Evolutionary conservation across 2,329 filamentous ascomycete genomes (phyloP).

Genomic region (Fusarium mundagurra): DNA sequence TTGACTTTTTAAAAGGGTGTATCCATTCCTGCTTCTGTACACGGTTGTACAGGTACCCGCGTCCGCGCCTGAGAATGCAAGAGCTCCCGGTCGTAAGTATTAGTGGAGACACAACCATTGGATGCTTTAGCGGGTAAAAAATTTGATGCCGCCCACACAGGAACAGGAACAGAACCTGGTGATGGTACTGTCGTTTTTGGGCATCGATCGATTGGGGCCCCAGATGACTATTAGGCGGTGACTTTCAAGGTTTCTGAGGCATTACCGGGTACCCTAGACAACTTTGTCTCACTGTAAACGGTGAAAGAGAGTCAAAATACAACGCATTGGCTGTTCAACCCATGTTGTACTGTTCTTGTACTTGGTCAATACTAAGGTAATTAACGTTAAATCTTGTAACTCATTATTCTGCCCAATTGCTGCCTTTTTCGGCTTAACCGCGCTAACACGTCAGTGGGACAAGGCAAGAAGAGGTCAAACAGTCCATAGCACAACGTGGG

Average conservation of each 20-base stretch:
- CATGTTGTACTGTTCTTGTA: slow-evolving; percentile 6
- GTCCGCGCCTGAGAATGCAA: slow-evolving; percentile 16
- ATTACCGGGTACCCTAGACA: slow-evolving; percentile 9
- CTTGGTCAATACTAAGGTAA: neutral
- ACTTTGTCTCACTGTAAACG: neutral
- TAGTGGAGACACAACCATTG: slow-evolving; percentile 16
- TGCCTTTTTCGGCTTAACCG: slow-evolving; percentile 17
- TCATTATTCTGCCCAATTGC: slow-evolving; percentile 19
- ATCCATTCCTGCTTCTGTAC: neutral
- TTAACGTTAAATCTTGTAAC: neutral
- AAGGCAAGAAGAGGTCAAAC: neutral
- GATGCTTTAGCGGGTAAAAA: slow-evolving; percentile 39
- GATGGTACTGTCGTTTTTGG: slow-evolving; percentile 35
- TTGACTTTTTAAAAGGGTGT: slow-evolving; percentile 33
- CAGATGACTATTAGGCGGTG: slow-evolving; percentile 27
- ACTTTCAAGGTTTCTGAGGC: slow-evolving; percentile 3
- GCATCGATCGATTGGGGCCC: slow-evolving; percentile 31
- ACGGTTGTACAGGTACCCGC: slow-evolving; percentile 12
- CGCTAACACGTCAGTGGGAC: slow-evolving; percentile 14
- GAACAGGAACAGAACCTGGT: slow-evolving; percentile 31
- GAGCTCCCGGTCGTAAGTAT: slow-evolving; percentile 6
- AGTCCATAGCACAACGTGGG: slow-evolving; percentile 15
- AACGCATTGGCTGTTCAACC: slow-evolving; percentile 6
- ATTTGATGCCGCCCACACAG: slow-evolving; percentile 35
- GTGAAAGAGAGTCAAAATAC: neutral